These are phyloP conservation scores for Diphasiastrum complanatum DNA, from an alignment of 83 land plant genomes.

Conservation along the genomic window DNA sequence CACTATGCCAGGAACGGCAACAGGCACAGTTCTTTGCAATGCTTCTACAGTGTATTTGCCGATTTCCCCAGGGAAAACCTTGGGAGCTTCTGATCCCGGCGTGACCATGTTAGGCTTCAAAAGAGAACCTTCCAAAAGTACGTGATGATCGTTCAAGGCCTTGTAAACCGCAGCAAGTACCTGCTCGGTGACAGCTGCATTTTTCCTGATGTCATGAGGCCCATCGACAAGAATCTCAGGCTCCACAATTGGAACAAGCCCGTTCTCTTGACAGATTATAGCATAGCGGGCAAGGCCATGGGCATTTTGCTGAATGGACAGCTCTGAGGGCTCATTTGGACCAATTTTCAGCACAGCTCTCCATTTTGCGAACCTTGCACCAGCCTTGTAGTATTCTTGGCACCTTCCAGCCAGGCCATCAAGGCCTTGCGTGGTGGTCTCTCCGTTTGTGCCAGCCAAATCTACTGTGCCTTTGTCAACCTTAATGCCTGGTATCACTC, in stretches of 20 bases:
- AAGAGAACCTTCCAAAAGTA: slow-evolving; percentile 31
- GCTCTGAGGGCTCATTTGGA: slow-evolving; percentile 25
- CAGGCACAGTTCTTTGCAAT: slow-evolving; percentile 29
- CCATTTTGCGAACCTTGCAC: slow-evolving; percentile 38
- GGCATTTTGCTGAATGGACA: slow-evolving; percentile 30
- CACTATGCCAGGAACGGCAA: slow-evolving; percentile 32
- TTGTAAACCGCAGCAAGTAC: slow-evolving; percentile 35
- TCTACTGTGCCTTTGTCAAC: slow-evolving; percentile 33
- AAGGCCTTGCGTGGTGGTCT: slow-evolving; percentile 37
- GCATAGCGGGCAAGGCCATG: slow-evolving; percentile 36
- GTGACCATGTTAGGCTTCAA: slow-evolving; percentile 41
- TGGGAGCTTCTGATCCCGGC: slow-evolving; percentile 28
- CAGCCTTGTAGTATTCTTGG: slow-evolving; percentile 25
- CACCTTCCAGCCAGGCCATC: slow-evolving; percentile 33
- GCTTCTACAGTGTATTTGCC: slow-evolving; percentile 27
- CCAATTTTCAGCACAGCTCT: slow-evolving; percentile 37
- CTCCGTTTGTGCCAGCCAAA: slow-evolving; percentile 30
- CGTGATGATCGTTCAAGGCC: slow-evolving; percentile 32
- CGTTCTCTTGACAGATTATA: slow-evolving; percentile 3
- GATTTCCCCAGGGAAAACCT: slow-evolving; percentile 29
- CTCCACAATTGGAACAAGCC: slow-evolving; percentile 34
- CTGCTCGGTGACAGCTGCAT: slow-evolving; percentile 33
- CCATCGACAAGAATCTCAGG: slow-evolving; percentile 35
- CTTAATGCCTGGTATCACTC: slow-evolving; percentile 30
- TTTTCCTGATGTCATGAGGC: slow-evolving; percentile 22